Evolutionary conservation across 192 early-diverging fungal species (phyloP).

Genomic region (Coemansia sp.): DNA sequence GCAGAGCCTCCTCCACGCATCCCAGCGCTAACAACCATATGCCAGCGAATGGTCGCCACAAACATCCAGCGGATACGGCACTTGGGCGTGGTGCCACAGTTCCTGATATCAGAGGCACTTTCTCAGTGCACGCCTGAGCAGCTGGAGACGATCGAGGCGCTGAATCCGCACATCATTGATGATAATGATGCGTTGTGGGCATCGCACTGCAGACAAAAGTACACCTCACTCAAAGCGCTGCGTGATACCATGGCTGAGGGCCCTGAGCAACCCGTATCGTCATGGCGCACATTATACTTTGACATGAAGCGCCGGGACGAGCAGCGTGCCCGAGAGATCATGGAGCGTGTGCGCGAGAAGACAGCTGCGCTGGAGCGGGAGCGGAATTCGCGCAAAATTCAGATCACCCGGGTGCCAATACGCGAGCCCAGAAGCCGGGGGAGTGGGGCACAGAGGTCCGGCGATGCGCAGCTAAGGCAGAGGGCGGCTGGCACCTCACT

Average conservation of each 20-base stretch:
- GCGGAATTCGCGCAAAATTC: constrained; percentile 33
- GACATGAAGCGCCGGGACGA: constrained; percentile 38
- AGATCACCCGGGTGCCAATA: constrained; percentile 7
- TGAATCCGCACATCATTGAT: constrained; percentile 40
- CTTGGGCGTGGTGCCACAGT: constrained; percentile 39
- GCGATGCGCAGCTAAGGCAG: neutral
- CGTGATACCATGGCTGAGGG: constrained; percentile 13
- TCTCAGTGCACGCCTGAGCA: constrained; percentile 47
- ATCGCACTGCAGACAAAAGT: constrained; percentile 21
- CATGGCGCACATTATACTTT: constrained; percentile 40
- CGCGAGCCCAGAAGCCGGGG: neutral
- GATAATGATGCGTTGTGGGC: constrained; percentile 50
- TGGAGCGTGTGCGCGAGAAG: constrained; percentile 34
- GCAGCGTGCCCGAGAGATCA: constrained; percentile 33
- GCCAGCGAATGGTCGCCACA: constrained; percentile 32
- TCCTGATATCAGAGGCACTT: constrained; percentile 28
- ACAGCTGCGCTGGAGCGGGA: constrained; percentile 28
- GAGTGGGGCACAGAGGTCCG: constrained; percentile 4
- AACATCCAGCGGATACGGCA: constrained; percentile 31
- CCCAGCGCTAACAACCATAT: constrained; percentile 40
- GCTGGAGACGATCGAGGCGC: constrained; percentile 37
- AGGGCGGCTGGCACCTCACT: constrained; percentile 17
- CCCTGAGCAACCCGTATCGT: constrained; percentile 8
- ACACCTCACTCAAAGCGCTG: constrained; percentile 17
- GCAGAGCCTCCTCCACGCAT: constrained; percentile 3